These are phyloP conservation scores for Tetrastigma voinierianum DNA, from an alignment of 164 flowering plant species.

Conservation along the genomic window DNA sequence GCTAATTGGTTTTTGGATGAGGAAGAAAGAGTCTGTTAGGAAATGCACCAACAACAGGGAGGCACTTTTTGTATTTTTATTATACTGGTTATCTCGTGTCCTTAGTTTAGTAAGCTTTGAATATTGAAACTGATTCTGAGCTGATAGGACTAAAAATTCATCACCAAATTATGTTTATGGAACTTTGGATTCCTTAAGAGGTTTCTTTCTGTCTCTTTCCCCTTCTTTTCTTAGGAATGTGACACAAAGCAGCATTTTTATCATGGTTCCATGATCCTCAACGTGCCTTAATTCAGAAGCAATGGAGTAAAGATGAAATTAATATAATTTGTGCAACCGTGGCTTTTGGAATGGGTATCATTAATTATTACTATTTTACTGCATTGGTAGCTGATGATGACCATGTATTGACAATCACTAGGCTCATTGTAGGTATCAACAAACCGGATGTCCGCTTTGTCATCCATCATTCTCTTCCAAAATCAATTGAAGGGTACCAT, in stretches of 20 bases:
- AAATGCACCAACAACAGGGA: too few species aligned
- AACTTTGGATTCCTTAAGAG: too few species aligned
- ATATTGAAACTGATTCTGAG: too few species aligned
- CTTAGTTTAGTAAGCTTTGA: too few species aligned
- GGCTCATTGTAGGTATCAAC: conserved; percentile 72
- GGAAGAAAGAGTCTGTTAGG: too few species aligned
- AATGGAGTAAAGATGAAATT: conserved; percentile 98
- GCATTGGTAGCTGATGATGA: conserved; percentile 1
- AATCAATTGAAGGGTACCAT: conserved; percentile 98
- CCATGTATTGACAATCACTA: conserved; percentile 13
- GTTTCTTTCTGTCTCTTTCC: not conserved
- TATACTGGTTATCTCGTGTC: too few species aligned
- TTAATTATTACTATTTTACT: not conserved
- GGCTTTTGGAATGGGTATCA: conserved; percentile 98
- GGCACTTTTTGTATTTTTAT: too few species aligned
- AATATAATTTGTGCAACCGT: conserved; percentile 97
- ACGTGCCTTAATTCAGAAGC: conserved; percentile 78
- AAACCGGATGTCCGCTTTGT: conserved; percentile 98
- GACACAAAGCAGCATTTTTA: conserved; percentile 95
- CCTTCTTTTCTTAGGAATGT: conserved; percentile 57
- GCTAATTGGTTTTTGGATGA: too few species aligned
- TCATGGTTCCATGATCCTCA: conserved; percentile 92
- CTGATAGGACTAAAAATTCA: too few species aligned
- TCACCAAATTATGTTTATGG: too few species aligned
- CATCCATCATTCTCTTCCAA: conserved; percentile 96